Evolutionary conservation across 2,329 filamentous ascomycete species (phyloP).

Genomic region (Pseudocercospora musae): DNA sequence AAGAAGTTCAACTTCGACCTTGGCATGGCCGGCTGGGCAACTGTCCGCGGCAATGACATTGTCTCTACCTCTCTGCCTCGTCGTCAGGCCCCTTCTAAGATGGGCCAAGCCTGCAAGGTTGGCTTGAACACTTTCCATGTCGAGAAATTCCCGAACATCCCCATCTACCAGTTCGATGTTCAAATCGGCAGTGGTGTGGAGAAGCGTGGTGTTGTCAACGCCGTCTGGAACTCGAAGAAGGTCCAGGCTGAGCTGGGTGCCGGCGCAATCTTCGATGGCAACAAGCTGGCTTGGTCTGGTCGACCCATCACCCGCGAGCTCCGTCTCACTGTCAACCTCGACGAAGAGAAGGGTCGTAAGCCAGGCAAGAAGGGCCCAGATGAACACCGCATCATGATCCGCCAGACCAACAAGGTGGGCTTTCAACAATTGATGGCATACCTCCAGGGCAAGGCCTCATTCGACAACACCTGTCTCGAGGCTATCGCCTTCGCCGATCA

Average conservation of each 20-base stretch:
- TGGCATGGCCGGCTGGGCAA: constrained; percentile 28
- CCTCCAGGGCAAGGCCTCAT: constrained; percentile 57
- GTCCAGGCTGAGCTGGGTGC: constrained; percentile 56
- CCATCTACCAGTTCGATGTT: constrained; percentile 79
- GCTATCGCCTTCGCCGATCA: constrained; percentile 91
- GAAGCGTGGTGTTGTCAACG: constrained; percentile 66
- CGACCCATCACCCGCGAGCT: constrained; percentile 32
- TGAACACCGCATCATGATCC: constrained; percentile 59
- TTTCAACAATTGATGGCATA: constrained; percentile 66
- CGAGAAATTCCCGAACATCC: constrained; percentile 53
- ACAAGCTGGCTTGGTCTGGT: constrained; percentile 77
- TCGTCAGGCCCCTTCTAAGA: constrained; percentile 38
- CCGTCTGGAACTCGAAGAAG: constrained; percentile 67
- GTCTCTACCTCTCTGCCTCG: constrained; percentile 16
- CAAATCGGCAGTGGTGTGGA: constrained; percentile 60
- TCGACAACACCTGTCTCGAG: constrained; percentile 68
- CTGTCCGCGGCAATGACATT: constrained; percentile 27
- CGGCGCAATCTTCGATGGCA: constrained; percentile 75
- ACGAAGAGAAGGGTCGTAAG: constrained; percentile 57
- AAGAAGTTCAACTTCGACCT: constrained; percentile 31
- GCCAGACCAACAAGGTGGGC: constrained; percentile 64
- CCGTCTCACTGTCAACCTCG: constrained; percentile 65
- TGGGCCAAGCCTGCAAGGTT: constrained; percentile 41
- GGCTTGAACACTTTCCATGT: constrained; percentile 75
- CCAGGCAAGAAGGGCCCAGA: constrained; percentile 30